Conservation (phyloP, 441 rosid genomes). For the Populus hybrid region DNA sequence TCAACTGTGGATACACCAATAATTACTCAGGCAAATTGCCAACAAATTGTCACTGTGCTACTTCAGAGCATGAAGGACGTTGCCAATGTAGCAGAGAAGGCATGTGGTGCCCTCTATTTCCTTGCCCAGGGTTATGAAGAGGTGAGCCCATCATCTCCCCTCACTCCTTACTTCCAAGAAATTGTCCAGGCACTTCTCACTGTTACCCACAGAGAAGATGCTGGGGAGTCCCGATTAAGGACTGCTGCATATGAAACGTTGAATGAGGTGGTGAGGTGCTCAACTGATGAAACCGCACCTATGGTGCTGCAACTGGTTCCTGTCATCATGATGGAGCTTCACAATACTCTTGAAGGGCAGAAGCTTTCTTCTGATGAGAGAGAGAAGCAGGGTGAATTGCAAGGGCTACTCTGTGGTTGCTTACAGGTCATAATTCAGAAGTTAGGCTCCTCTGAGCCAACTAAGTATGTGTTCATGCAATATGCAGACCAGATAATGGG, state of each 20-base stretch:
- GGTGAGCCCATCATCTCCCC: constrained; percentile 35
- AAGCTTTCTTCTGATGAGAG: constrained; percentile 36
- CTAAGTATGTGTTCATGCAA: constrained; percentile 41
- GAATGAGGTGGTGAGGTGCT: constrained; percentile 48
- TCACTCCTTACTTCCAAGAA: constrained; percentile 42
- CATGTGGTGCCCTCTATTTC: constrained; percentile 70
- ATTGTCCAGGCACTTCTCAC: constrained; percentile 41
- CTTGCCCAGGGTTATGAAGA: constrained; percentile 56
- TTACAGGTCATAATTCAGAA: constrained; percentile 50
- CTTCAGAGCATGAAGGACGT: constrained; percentile 45
- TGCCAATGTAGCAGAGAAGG: constrained; percentile 72
- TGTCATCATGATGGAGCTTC: constrained; percentile 40
- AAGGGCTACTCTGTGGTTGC: constrained; percentile 59
- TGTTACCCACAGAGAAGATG: constrained; percentile 43
- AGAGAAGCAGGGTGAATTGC: constrained; percentile 44
- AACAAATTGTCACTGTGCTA: constrained; percentile 37
- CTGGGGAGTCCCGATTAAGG: constrained; percentile 38
- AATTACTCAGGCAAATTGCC: constrained; percentile 39
- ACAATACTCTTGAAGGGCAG: constrained; percentile 39
- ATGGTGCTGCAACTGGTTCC: constrained; percentile 43
- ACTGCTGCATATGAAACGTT: constrained; percentile 49
- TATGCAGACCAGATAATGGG: constrained; percentile 59
- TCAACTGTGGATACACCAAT: constrained; percentile 37
- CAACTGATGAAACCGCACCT: constrained; percentile 39
- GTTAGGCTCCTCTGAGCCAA: constrained; percentile 36